Percentiles rank a stretch among this genome's conserved stretches.
phyloP scores from a whole-genome alignment of 2,329 filamentous ascomycete species.

The Cadophora sp. region DNA sequence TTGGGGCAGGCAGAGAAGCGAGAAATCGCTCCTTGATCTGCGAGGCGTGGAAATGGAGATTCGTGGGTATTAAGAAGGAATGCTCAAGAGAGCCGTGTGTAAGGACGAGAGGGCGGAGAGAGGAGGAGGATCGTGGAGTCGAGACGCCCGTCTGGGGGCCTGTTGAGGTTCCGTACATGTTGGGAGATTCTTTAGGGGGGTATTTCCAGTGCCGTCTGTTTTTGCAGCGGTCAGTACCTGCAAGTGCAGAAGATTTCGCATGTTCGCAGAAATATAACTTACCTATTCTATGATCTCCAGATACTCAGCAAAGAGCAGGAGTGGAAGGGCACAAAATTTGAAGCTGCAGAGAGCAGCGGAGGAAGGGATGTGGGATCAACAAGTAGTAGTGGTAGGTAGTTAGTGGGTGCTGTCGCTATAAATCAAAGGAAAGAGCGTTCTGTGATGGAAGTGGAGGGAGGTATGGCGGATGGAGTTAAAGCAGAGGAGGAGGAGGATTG shows the following conservation, averaged over 20 bases:
- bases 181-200: constrained; percentile 43
- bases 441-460: constrained; percentile 18
- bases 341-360: constrained; percentile 33
- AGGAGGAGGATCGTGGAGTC: constrained; percentile 92
- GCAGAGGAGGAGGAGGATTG: constrained; percentile 18
- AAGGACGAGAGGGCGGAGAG: constrained; percentile 88
- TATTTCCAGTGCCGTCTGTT: constrained; percentile 23
- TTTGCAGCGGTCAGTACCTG: constrained; percentile 23
- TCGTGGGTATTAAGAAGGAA: constrained; percentile 93
- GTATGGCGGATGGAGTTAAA: constrained; percentile 14
- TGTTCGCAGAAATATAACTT: constrained; percentile 19
- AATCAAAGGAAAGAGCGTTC: constrained; percentile 22
- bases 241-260: background rate
- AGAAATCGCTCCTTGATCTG: constrained; percentile 93
- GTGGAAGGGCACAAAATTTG: constrained; percentile 28
- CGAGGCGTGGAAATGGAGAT: constrained; percentile 93
- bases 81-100: constrained; percentile 95
- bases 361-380: constrained; percentile 20
- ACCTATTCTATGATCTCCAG: constrained; percentile 42
- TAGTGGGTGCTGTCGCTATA: background rate
- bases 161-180: constrained; percentile 85
- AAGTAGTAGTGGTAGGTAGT: constrained; percentile 14
- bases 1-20: constrained; percentile 83
- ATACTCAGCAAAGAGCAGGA: constrained; percentile 49
- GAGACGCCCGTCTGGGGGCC: constrained; percentile 95